These are phyloP conservation scores for Oehlia diaphana DNA, from an alignment of 192 early-diverging fungal genomes.

Conservation along the genomic window DNA sequence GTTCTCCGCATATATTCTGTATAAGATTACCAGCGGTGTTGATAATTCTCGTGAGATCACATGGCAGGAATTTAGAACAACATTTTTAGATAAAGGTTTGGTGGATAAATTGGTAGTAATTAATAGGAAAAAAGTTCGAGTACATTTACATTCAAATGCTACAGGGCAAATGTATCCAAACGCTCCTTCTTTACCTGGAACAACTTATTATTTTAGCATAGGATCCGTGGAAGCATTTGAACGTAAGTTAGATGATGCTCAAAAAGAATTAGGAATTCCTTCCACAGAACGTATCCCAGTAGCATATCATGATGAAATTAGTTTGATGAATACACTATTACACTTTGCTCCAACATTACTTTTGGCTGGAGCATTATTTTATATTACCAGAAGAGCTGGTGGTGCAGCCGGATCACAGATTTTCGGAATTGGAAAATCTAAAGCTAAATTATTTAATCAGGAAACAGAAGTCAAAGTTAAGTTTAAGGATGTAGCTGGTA, in stretches of 20 bases:
- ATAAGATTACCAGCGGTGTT: constrained; percentile 46
- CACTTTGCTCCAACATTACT: constrained; percentile 93
- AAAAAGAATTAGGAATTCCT: constrained; percentile 89
- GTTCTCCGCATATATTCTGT: constrained; percentile 52
- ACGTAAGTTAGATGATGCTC: constrained; percentile 83
- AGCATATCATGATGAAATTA: constrained; percentile 83
- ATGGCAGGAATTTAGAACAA: constrained; percentile 88
- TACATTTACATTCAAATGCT: constrained; percentile 60
- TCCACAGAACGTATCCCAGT: constrained; percentile 89
- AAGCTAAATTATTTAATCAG: constrained; percentile 96
- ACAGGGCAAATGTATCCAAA: constrained; percentile 54
- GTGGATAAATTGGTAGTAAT: constrained; percentile 89
- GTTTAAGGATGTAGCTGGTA: constrained; percentile 99
- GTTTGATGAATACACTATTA: constrained; percentile 67
- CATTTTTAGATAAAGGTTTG: constrained; percentile 87
- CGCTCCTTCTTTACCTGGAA: constrained; percentile 45
- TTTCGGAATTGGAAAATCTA: constrained; percentile 95
- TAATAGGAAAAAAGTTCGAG: constrained; percentile 83
- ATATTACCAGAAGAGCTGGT: constrained; percentile 81
- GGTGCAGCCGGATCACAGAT: constrained; percentile 67
- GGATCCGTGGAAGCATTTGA: constrained; percentile 96
- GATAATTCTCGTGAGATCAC: constrained; percentile 75
- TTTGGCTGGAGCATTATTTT: constrained; percentile 85
- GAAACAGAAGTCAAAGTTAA: constrained; percentile 95
- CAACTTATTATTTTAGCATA: constrained; percentile 82